Base-by-base conservation (phyloP, 305 asterid species). In the Fraxinus sp. region DNA sequence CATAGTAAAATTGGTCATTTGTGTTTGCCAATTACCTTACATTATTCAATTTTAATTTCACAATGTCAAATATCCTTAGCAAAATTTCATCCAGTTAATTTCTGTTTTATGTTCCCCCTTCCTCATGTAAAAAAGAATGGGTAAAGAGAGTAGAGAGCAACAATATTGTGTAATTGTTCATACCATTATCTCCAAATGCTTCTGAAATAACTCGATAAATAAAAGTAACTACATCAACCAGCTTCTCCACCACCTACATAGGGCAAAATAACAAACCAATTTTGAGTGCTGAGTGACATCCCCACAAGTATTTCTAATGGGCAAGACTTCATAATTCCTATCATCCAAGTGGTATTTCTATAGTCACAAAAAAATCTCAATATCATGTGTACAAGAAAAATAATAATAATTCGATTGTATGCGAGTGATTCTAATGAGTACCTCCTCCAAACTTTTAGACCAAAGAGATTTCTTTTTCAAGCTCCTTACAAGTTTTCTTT, bases 401-500 rank as follows among this genome's bases (percentile, higher is more conserved):
- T 22, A 46, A 26, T 57, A 77, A 52, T 78, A 30, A 78, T 52
- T 52, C 11, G 4, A 55, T 7, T 52, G 72, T 79, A 46, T 81
- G 49, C 7, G 22, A 33, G 77, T 22, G 36, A 75, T 82, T 86
- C 76, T 80, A 64, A 82, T 37, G 79, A 49, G 79, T 91, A 97
- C 99, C 99, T 97, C 98, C 86, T 92, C 99, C 93, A 92, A 87
- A 84, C 90, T 89, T 88, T 95, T 97, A 39, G 98, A 89, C 99
- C 99, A 97, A 86, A 97, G 97, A 80, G 97, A 97, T 90, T 95
- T 97, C 97, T 91, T 97, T 89, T 92, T 91, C 92, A 97, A 91
- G 89, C 91, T 84, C 92, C 97, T 87, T 36, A 93, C 97, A 77
- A 92, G 91, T 85, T 91, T 97, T 80, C 94, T 90, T 89, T 97